A percentile compares a stretch with the other conserved stretches of the same genome.
Evolutionary conservation across 768 basidiomycete species (phyloP).

Genomic region (Amanita exitialis): DNA sequence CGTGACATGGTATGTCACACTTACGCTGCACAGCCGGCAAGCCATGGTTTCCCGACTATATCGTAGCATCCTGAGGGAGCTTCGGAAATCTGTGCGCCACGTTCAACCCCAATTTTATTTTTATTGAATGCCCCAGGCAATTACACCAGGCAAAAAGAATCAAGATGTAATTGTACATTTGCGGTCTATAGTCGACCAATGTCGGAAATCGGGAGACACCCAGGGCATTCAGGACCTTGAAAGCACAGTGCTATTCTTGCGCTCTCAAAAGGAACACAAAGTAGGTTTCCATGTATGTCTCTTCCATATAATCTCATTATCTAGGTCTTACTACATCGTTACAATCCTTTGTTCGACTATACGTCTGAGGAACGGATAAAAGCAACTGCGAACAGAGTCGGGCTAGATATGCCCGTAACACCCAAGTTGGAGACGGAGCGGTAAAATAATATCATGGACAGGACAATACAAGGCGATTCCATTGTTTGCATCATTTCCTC

Average conservation of each 20-base stretch:
- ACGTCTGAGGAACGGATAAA: conserved; percentile 72
- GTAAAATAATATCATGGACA: no score
- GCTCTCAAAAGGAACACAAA: conserved; percentile 68
- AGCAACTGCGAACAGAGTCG: conserved; percentile 82
- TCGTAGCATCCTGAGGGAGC: conserved; percentile 42
- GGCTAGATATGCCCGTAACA: conserved; percentile 68
- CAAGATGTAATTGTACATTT: conserved; percentile 35
- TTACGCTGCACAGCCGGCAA: background rate
- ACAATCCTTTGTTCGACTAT: conserved; percentile 79
- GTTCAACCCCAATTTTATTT: background rate
- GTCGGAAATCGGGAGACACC: conserved; percentile 16
- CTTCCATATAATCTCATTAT: background rate
- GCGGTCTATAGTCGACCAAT: conserved; percentile 42
- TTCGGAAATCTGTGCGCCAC: conserved; percentile 38
- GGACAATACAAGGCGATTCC: no score
- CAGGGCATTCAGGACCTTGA: conserved; percentile 37
- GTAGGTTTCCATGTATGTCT: conserved; percentile 24
- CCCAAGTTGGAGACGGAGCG: conserved; percentile 8
- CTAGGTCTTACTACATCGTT: conserved; percentile 73
- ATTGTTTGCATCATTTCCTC: no score
- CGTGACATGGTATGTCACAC: background rate
- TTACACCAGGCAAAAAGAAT: conserved; percentile 26
- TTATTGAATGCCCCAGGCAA: conserved; percentile 13
- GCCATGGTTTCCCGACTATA: conserved; percentile 29
- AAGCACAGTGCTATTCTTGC: conserved; percentile 57